Base-by-base conservation (phyloP, 1,284 basidiomycete species). In the Polyporus tsugae region DNA sequence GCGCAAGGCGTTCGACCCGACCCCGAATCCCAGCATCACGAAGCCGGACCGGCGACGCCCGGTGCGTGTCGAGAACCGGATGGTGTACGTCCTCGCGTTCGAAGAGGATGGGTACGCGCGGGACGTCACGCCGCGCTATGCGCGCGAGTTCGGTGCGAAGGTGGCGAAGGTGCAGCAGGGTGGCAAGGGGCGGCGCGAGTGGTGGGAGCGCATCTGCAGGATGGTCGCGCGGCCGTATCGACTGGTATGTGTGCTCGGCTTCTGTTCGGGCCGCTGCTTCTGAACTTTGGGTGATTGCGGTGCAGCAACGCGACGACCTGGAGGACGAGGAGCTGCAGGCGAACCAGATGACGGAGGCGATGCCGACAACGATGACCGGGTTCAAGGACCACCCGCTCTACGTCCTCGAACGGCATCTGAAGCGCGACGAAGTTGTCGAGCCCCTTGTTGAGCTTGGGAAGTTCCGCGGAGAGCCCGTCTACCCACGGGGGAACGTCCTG, bases 331-430 rank as follows among this genome's bases (percentile, higher is more conserved):
- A 99, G 79, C 82, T 99, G 38, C 87, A 94, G 70, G 86, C 85
- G 1, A 89, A 90, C 68, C 92, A 95, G 76, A 82, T 94, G 73
- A 89, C 88, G 36, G 97, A 98, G 80, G 95, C 93, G n/a, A 98
- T 99, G 95, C 97, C 97, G 0, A 92, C 91, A 13, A 93, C 94
- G 38, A 87, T 99, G 72, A 85, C 85, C 33, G 97, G 95, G 0
- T 99, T 99, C 88, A 99, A 99, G 79, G 93, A 96, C 76, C 97
- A 99, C 80, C 95, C 97, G 1, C 80, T 98, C 90, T 99, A 96
- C 79, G 94, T 93, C 13, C 88, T 99, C 49, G 88, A 91, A 73
- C 91, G 95, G 6, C 96, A 99, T 79, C 87, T 99, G 25, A 95
- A 91, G 75, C 91, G 93, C 59, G 94, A 94, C 72, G 93, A 99